Evolutionary conservation across 805 yeast genomes (phyloP), one percentile per base, ranked within the genome.

Genomic region (Lipomyces lipofer): DNA sequence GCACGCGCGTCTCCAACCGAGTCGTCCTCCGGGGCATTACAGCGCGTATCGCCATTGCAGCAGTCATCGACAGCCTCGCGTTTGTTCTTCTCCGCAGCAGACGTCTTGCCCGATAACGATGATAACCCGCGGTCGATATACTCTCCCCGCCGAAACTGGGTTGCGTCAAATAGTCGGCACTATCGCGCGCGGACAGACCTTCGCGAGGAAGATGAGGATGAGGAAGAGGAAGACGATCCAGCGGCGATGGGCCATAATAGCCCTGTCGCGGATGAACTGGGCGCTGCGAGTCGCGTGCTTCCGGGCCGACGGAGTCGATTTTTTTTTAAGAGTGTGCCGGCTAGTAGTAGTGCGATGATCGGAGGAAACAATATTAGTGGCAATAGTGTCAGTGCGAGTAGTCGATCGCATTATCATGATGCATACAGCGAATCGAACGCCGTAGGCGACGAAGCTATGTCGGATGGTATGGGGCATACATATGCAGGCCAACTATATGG

Each of bases 401-500:
- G 56, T 29, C 54, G 56, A 15, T 12, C 38, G 17, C 38, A 43
- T 4, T 12, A 42, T 12, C 32, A 29, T n/a, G 53, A 43, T 13
- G 48, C 43, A 8, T 32, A 27, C 7, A n/a, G n/a, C n/a, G n/a
- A n/a, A n/a, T n/a, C n/a, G n/a, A 47, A 38, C 19, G 28, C 38
- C 13, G 32, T n/a, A 3, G 22, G 32, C n/a, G 47, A 50, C 7
- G 61, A 50, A 5, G 56, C n/a, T 4, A n/a, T n/a, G n/a, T 45
- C 39, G 24, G 62, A 58, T 8, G 21, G 22, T 7, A 51, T 51
- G 57, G 27, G 35, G 7, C 54, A 56, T 4, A 55, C 61, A 1
- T 57, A 57, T 33, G 46, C 61, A 3, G 60, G 60, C 15, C 60
- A 57, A 22, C 24, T 57, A 13, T 58, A 58, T 19, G 58, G 51